Evolutionary conservation across 495 filamentous ascomycete species (phyloP), one percentile per base, ranked within the genome.

Genomic region (Neurospora sp.): DNA sequence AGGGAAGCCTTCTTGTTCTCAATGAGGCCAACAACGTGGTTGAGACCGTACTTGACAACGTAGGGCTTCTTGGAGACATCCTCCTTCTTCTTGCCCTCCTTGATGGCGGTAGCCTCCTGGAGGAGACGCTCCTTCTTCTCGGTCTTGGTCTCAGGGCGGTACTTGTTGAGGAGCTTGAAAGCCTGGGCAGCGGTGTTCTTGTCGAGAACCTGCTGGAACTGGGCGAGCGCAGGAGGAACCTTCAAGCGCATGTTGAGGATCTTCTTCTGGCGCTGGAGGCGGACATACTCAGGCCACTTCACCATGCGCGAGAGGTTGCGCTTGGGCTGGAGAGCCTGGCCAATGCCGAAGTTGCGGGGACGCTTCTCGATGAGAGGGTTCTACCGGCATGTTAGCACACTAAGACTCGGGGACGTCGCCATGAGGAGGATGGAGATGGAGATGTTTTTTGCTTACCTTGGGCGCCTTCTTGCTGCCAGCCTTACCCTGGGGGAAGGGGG

Each of bases 1-100:
- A 99, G 88, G 72, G 92, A 89, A 74, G 96, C 95, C 91, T 99
- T 99, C 93, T 98, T 99, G 89, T 98, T 98, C 92, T 99, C 96
- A 82, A 99, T 94, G 77, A 99, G 89, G 75, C 96, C 96, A 77
- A 99, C 96, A 79, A 99, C 96, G 89, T 99, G 96, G 90, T 99
- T 99, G 79, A 99, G 90, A 86, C 96, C 96, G 85, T 97, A 98
- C 91, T 99, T 98, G 89, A 95, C 96, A 80, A 92, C 87, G 86
- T 97, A 98, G 79, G 96, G 96, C 91, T 99, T 99, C 93, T 98
- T 98, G 91, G 89, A 92, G 80, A 96, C 94, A 83, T 98, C 96
- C 89, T 98, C 96, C 92, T 98, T 98, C 91, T 98, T 98, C 92
- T 98, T 97, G 84, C 96, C 96, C 84, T 98, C 94, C 82, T 92